Evolutionary conservation across 176 grass and related monocot genomes (phyloP).

Genomic region (Poa annua): DNA sequence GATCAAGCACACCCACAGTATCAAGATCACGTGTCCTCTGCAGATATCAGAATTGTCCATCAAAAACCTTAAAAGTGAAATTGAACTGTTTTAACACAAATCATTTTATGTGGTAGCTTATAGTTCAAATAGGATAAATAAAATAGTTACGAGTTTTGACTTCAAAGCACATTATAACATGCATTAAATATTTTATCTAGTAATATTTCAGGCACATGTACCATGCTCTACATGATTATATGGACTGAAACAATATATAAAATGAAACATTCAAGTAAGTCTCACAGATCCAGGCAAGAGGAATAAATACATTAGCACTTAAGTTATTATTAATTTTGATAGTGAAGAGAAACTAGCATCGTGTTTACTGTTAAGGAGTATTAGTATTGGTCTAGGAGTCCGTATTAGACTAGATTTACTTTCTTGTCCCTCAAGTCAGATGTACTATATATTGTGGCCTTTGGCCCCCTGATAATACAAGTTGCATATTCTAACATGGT

Average conservation of each 20-base stretch:
- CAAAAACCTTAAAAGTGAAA: constrained; percentile 19
- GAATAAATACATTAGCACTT: not conserved
- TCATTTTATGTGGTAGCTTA: constrained; percentile 3
- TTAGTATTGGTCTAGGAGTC: too few species aligned
- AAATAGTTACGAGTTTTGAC: not conserved
- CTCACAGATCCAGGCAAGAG: not conserved
- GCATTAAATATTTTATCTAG: not conserved
- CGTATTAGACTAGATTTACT: too few species aligned
- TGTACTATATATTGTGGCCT: too few species aligned
- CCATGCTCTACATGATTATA: constrained; percentile 20
- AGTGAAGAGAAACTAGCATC: not conserved
- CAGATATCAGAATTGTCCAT: constrained; percentile 41
- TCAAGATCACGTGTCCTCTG: constrained; percentile 92
- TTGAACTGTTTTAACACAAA: not conserved
- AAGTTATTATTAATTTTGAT: not conserved
- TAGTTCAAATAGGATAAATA: not conserved
- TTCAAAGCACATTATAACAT: constrained; percentile 30
- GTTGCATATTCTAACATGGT: too few species aligned
- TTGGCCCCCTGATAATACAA: too few species aligned
- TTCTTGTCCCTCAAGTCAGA: too few species aligned
- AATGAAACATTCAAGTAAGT: constrained; percentile 15
- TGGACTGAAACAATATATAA: not conserved
- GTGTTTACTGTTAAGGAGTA: too few species aligned
- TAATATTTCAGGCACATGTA: not conserved
- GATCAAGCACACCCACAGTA: constrained; percentile 80